Evolutionary conservation across 176 grass and related monocot genomes (phyloP).

Genomic region (Tillandsia leiboldiana): DNA sequence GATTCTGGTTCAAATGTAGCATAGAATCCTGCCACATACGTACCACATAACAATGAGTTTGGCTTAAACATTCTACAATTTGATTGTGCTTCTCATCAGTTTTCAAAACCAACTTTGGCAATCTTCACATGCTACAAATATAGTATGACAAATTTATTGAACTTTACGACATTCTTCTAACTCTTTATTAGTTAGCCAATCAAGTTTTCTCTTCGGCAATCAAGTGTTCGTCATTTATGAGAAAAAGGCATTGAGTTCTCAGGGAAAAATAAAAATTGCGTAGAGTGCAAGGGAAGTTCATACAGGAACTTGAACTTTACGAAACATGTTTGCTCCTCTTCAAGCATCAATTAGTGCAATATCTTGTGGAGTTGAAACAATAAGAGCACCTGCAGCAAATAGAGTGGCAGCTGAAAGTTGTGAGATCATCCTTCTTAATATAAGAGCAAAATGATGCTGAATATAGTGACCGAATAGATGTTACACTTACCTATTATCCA

Average conservation of each 20-base stretch:
- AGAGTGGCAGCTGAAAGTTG: not conserved
- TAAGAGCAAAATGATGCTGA: too few relatives aligned
- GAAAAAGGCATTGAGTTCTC: not conserved
- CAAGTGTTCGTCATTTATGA: not conserved
- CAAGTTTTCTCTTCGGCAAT: not conserved
- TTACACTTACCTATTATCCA: too few relatives aligned
- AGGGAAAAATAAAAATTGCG: not conserved
- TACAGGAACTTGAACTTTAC: constrained; percentile 98
- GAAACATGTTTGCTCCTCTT: constrained; percentile 93
- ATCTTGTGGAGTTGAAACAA: constrained; percentile 97
- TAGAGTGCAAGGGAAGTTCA: constrained; percentile 4
- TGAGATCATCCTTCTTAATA: too few relatives aligned
- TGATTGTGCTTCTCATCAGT: too few relatives aligned
- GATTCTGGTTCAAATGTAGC: not conserved
- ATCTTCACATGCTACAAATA: not conserved
- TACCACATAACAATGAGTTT: not conserved
- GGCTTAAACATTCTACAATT: not conserved
- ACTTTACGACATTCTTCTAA: not conserved
- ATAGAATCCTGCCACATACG: not conserved
- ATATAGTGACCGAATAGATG: too few relatives aligned
- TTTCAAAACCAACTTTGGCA: not conserved
- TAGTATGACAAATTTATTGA: not conserved
- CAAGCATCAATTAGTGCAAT: constrained; percentile 93
- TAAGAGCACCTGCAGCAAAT: constrained; percentile 66
- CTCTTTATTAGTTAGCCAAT: not conserved